Percentiles rank a stretch among this genome's conserved stretches.
Evolutionary conservation across 2,329 filamentous ascomycete species (phyloP).

Genomic region (Penicillium glabrum): DNA sequence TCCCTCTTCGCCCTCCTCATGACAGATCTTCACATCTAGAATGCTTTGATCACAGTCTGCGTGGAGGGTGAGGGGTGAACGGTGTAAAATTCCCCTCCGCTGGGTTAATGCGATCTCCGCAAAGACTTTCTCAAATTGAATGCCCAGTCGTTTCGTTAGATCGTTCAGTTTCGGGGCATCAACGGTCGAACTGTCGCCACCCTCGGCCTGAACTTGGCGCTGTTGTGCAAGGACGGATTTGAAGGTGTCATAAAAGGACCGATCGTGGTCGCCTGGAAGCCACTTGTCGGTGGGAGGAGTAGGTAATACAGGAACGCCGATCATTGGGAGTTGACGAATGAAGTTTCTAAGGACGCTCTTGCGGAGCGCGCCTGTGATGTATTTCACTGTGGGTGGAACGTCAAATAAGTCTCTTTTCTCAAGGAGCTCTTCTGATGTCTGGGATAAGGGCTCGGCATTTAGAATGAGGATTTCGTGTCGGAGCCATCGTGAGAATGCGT

Average conservation of each 20-base stretch:
- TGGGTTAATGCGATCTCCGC: slow-evolving; percentile 68
- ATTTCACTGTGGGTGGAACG: slow-evolving; percentile 68
- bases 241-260: slow-evolving; percentile 48
- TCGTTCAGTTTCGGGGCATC: slow-evolving; percentile 64
- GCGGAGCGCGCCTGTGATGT: slow-evolving; percentile 71
- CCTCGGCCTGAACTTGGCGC: slow-evolving; percentile 51
- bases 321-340: slow-evolving; percentile 42
- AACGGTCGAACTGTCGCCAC: slow-evolving; percentile 49
- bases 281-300: slow-evolving; percentile 47
- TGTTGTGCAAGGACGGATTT: slow-evolving; percentile 52
- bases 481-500: slow-evolving; percentile 79
- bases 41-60: slow-evolving; percentile 34
- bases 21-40: slow-evolving; percentile 61
- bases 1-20: slow-evolving; percentile 34
- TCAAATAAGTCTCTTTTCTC: slow-evolving; percentile 79
- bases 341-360: slow-evolving; percentile 65
- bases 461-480: slow-evolving; percentile 78
- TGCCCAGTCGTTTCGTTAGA: slow-evolving; percentile 59
- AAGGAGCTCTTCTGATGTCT: slow-evolving; percentile 66
- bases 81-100: slow-evolving; percentile 67
- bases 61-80: slow-evolving; percentile 53
- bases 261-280: slow-evolving; percentile 35
- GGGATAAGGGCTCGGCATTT: slow-evolving; percentile 60
- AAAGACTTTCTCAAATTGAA: slow-evolving; percentile 63
- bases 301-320: slow-evolving; percentile 27